These are phyloP conservation scores for Backusella macrospora DNA, from an alignment of 192 early-diverging fungal species.

Conservation along the genomic window DNA sequence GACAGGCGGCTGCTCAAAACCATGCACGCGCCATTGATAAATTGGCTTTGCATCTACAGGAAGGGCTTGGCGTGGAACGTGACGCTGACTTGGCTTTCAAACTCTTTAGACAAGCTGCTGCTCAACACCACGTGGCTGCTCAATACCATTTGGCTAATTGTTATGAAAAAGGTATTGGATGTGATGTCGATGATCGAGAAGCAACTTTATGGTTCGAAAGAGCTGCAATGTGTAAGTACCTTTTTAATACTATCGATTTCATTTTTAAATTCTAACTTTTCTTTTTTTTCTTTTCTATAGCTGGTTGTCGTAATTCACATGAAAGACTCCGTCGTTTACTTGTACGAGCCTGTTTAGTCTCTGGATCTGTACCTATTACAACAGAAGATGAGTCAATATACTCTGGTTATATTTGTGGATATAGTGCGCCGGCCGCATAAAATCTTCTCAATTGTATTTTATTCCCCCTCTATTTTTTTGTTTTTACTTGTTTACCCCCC, in stretches of 20 bases:
- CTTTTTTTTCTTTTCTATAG: not conserved
- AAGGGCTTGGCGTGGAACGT: conserved; percentile 51
- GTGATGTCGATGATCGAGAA: conserved; percentile 22
- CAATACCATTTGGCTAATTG: conserved; percentile 56
- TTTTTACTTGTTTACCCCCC: not conserved
- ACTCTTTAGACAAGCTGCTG: conserved; percentile 65
- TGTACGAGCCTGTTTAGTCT: conserved; percentile 34
- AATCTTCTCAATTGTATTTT: conserved; percentile 12
- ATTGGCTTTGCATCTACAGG: conserved; percentile 55
- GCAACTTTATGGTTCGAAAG: conserved; percentile 39
- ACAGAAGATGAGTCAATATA: conserved; percentile 20
- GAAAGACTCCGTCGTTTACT: conserved; percentile 35
- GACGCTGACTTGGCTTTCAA: conserved; percentile 49
- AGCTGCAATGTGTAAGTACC: conserved; percentile 33
- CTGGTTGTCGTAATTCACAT: conserved; percentile 38
- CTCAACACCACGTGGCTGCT: conserved; percentile 60
- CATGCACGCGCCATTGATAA: conserved; percentile 59
- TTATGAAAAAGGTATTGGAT: conserved; percentile 49
- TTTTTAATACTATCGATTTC: not conserved
- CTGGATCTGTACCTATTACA: conserved; percentile 11
- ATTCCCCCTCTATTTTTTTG: conserved; percentile 16
- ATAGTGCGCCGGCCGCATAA: conserved; percentile 43
- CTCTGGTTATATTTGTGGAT: conserved; percentile 31
- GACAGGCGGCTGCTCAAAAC: conserved; percentile 57
- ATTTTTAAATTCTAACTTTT: not conserved